These are phyloP conservation scores for Penicillium canariense DNA, from an alignment of 495 filamentous ascomycete species.

Conservation along the genomic window DNA sequence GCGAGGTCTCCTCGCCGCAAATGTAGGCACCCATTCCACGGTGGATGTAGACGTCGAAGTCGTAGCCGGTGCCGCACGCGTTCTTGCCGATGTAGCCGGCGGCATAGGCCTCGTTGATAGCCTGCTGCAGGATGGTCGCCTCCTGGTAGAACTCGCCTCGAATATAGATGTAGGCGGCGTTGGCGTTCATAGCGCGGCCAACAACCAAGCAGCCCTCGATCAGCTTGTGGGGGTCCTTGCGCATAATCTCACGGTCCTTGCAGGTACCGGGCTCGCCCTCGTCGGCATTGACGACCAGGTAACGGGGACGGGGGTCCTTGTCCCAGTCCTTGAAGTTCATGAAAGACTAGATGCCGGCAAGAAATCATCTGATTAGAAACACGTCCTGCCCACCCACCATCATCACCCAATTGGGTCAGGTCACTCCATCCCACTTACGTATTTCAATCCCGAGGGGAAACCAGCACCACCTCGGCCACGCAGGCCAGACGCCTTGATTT, in stretches of 20 bases:
- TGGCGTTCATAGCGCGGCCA: slow-evolving; percentile 95
- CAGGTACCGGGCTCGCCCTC: slow-evolving; percentile 98
- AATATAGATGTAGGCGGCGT: slow-evolving; percentile 98
- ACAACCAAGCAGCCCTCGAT: slow-evolving; percentile 96
- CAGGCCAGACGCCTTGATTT: slow-evolving; percentile 93
- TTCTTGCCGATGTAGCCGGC: slow-evolving; percentile 96
- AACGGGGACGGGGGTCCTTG: slow-evolving; percentile 92
- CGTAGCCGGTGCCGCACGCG: slow-evolving; percentile 92
- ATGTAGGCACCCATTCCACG: slow-evolving; percentile 97
- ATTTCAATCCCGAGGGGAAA: slow-evolving; percentile 98
- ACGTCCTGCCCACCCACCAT: background rate
- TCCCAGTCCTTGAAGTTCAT: slow-evolving; percentile 99
- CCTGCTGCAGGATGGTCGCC: slow-evolving; percentile 86
- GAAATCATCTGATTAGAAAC: slow-evolving; percentile 2
- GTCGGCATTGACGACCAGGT: slow-evolving; percentile 96
- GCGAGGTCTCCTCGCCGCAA: slow-evolving; percentile 94
- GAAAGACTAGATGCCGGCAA: slow-evolving; percentile 68
- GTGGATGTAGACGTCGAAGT: slow-evolving; percentile 96
- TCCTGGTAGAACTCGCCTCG: slow-evolving; percentile 98
- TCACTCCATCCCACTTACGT: slow-evolving; percentile 59
- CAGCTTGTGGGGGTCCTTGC: slow-evolving; percentile 98
- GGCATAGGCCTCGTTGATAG: slow-evolving; percentile 95
- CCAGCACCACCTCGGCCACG: slow-evolving; percentile 96
- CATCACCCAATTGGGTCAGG: background rate
- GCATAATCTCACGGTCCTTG: slow-evolving; percentile 99